phyloP scores from a whole-genome alignment of 768 basidiomycete genomes.

The Piloderma croceum region DNA sequence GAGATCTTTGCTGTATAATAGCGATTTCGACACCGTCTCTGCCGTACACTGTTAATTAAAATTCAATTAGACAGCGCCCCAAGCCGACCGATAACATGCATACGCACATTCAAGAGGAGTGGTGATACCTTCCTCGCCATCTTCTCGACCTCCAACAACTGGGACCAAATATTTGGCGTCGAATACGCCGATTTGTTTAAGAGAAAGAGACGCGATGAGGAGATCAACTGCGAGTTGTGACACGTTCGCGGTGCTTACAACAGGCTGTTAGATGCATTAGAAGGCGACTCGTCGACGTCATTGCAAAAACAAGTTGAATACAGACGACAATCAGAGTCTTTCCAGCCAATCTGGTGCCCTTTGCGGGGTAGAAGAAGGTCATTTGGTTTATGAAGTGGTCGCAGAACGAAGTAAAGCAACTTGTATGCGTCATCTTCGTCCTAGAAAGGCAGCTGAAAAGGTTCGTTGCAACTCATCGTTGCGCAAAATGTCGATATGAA shows the following conservation, averaged over 20 bases:
- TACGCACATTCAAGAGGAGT: constrained; percentile 71
- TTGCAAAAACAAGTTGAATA: constrained; percentile 11
- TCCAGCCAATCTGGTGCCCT: constrained; percentile 24
- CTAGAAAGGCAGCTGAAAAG: no score
- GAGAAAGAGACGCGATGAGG: constrained; percentile 58
- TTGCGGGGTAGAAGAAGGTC: constrained; percentile 31
- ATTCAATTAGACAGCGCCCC: constrained; percentile 3
- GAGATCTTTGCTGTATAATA: constrained; percentile 75
- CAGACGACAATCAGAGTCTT: constrained; percentile 44
- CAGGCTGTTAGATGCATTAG: constrained; percentile 40
- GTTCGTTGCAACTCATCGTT: no score
- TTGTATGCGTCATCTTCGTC: no score
- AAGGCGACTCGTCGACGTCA: constrained; percentile 5
- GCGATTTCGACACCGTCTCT: constrained; percentile 42
- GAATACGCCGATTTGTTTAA: constrained; percentile 57
- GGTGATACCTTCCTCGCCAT: constrained; percentile 53
- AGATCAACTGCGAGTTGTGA: constrained; percentile 76
- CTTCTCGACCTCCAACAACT: constrained; percentile 67
- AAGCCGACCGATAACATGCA: not conserved
- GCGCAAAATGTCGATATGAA: no score
- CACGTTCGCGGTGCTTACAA: constrained; percentile 78
- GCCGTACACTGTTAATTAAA: constrained; percentile 54
- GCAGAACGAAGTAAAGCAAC: no score
- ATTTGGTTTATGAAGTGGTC: no score
- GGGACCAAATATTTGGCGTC: constrained; percentile 62